Evolutionary conservation across 306 rosid genomes (phyloP), one percentile per base, ranked within the genome.

Genomic region (Quercus agrifolia): DNA sequence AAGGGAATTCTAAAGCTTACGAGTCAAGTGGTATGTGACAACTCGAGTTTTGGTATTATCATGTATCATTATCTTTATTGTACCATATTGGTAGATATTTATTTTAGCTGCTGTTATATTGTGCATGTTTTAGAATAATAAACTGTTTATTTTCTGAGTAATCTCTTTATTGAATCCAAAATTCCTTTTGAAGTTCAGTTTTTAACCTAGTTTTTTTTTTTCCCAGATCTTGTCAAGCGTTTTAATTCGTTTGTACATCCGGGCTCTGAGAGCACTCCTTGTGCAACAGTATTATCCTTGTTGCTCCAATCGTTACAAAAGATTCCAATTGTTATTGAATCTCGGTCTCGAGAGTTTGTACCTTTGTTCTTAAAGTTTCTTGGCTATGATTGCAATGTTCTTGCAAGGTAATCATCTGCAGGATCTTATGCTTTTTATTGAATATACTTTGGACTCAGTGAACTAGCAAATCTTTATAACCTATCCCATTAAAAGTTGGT

Each of bases 221-320:
- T 80, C 77, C 74, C 91, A 95, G 99, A 86, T 89, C 87, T 95
- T 35, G 85, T 80, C 74, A 81, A 81, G 64, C 69, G 78, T 58
- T 95, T 92, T 86, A 82, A 74, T 73, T 75, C 23, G 8, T 95
- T 81, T 82, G 80, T 83, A 78, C 59, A 68, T 80, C 87, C 79
- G 33, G 79, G 86, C 35, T 83, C 89, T 73, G 90, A 91, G 82
- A 79, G 89, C 85, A 92, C 96, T 1, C 97, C 98, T 19, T 28
- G 74, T 49, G 86, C 78, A 67, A 87, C 97, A 12, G 79, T 95
- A 38, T 81, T 90, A 76, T 59, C 89, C 76, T 85, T 84, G 77
- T 80, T 95, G 87, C 93, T 95, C 63, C 93, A 89, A 77, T 88
- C 92, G 8, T 84, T 95, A 73, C 99, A 95, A 76, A 92, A 88